These are phyloP conservation scores for Thermothelomyces thermophilus DNA, from an alignment of 2,329 filamentous ascomycete species.

Conservation along the genomic window DNA sequence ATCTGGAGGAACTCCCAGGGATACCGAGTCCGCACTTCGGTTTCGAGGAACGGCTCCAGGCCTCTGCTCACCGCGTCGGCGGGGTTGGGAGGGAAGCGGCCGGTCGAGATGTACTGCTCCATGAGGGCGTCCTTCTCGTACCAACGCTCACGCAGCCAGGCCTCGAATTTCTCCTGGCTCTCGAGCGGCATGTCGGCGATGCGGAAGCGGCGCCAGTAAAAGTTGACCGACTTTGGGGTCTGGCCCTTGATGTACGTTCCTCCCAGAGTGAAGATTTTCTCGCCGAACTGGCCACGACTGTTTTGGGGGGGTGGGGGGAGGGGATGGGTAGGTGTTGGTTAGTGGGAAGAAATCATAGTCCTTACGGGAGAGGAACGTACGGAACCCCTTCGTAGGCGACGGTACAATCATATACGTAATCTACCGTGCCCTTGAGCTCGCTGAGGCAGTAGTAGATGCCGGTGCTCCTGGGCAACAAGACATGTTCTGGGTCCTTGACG, in stretches of 20 bases:
- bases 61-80: conserved; percentile 33
- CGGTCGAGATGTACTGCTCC: conserved; percentile 72
- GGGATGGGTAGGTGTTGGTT: conserved; percentile 13
- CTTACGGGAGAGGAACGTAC: conserved; percentile 47
- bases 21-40: conserved; percentile 48
- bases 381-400: conserved; percentile 91
- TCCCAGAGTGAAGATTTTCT: conserved; percentile 78
- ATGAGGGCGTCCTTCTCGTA: conserved; percentile 85
- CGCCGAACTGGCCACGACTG: conserved; percentile 76
- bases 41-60: conserved; percentile 44
- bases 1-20: conserved; percentile 51
- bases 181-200: conserved; percentile 75
- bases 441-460: conserved; percentile 74
- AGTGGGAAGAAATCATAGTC: neutral
- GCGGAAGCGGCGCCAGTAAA: conserved; percentile 87
- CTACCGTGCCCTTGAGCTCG: conserved; percentile 65
- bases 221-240: conserved; percentile 90
- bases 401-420: conserved; percentile 88
- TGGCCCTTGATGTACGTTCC: conserved; percentile 86
- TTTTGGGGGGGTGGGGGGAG: too few species aligned
- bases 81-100: conserved; percentile 69
- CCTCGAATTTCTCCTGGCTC: conserved; percentile 66
- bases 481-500: conserved; percentile 64
- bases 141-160: conserved; percentile 83
- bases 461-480: conserved; percentile 72